Base-by-base conservation (phyloP, 2,329 filamentous ascomycete species). In the Emericellopsis atlantica region DNA sequence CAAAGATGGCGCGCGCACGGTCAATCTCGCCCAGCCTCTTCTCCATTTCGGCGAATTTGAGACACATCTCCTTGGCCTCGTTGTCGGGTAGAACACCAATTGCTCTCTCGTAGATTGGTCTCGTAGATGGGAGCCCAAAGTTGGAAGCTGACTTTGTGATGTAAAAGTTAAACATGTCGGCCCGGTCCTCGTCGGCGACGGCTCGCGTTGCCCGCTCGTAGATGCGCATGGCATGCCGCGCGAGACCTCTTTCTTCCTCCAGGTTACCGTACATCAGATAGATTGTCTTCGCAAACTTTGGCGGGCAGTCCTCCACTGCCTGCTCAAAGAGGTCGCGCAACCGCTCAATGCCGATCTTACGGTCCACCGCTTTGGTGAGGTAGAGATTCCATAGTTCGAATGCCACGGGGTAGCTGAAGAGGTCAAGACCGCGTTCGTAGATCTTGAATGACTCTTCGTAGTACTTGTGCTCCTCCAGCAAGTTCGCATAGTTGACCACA, bases 331-430 rank as follows among this genome's bases (percentile, higher is more conserved):
- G 73, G 59, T 98, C 93, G 44, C 92, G 80, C 21, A 98, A 69
- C 39, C 92, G 76, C 59, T 98, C 92, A 51, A 98, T 95, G 43
- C 86, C 82, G 55, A 96, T 94, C 61, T 94, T 92, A 43, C 92
- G 84, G 57, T 95, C 88, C 18, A 96, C 89, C 0, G 92, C 92
- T 63, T 98, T 98, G 41, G 88, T 95, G 42, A 98, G 76, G 60
- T 98, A 98, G 8, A 98, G 65, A 51, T 98, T 98, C 93, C 92
- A 98, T 18, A 98, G 72, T 66, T 98, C 92, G 59, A 98, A 98
- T 14, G 92, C 92, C 15, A 96, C 90, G 0, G 92, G 92, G 54
- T 96, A 98, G 59, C 81, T 94, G 71, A 98, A 98, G n/a, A 98
- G 79, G 59, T 98, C 92, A 32, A 98, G 70, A 3, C 92, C 92